phyloP scores from a whole-genome alignment of 2,329 filamentous ascomycete genomes.

The Microdochium trichocladiopsis region DNA sequence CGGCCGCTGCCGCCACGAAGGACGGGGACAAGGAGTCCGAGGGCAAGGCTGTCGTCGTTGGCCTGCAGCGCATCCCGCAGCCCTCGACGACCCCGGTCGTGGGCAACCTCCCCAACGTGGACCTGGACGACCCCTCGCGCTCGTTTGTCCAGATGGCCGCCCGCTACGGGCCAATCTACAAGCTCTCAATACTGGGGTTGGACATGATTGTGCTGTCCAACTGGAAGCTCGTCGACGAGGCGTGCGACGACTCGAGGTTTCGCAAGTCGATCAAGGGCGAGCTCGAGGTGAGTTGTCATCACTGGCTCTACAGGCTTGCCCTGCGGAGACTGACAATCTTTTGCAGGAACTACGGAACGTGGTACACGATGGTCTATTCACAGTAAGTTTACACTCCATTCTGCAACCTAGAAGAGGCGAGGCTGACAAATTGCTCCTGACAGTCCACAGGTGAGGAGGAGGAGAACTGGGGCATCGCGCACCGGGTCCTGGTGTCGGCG shows the following conservation, averaged over 20 bases:
- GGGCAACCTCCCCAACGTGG: background rate
- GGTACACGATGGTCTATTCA: constrained; percentile 41
- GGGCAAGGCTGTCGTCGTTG: background rate
- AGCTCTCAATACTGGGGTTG: background rate
- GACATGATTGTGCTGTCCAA: constrained; percentile 32
- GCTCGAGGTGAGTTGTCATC: constrained; percentile 2
- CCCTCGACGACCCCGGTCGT: background rate
- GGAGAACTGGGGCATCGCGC: constrained; percentile 45
- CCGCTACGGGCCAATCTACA: constrained; percentile 1
- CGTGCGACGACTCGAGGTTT: constrained; percentile 40
- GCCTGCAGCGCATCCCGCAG: background rate
- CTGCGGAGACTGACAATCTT: background rate
- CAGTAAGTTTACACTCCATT: constrained; percentile 14
- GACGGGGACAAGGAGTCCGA: background rate
- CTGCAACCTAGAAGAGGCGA: background rate
- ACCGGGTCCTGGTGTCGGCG: constrained; percentile 43
- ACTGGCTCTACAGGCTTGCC: background rate
- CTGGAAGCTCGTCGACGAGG: constrained; percentile 35
- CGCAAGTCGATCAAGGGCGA: constrained; percentile 32
- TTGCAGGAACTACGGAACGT: constrained; percentile 33
- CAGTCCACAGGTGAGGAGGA: constrained; percentile 11
- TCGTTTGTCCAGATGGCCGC: background rate
- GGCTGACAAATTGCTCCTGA: background rate
- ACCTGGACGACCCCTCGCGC: background rate
- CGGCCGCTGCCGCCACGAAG: background rate